These are phyloP conservation scores for Neocatenulostroma microsporum DNA, from an alignment of 2,329 filamentous ascomycete genomes.

Conservation along the genomic window DNA sequence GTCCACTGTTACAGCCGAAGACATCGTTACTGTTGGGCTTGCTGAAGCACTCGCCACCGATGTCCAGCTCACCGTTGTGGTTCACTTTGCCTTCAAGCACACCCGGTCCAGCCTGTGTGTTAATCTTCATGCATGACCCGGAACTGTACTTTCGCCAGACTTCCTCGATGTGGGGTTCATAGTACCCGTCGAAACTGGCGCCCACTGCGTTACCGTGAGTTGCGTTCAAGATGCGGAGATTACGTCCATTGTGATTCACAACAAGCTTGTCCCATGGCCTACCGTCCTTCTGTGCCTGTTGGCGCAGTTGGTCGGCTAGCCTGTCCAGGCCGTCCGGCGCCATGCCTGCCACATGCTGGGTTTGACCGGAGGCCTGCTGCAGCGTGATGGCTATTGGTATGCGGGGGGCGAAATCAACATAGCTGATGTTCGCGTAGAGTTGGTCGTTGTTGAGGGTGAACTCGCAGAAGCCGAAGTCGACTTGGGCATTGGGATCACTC, in stretches of 20 bases:
- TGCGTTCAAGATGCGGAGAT: slow-evolving; percentile 39
- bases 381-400: slow-evolving; percentile 37
- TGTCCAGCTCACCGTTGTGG: slow-evolving; percentile 33
- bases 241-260: slow-evolving; percentile 33
- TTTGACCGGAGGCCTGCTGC: slow-evolving; percentile 31
- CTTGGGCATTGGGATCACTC: slow-evolving; percentile 38
- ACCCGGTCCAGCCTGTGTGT: slow-evolving; percentile 58
- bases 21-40: slow-evolving; percentile 58
- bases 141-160: slow-evolving; percentile 46
- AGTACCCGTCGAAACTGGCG: slow-evolving; percentile 47
- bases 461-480: slow-evolving; percentile 41
- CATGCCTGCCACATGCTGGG: slow-evolving; percentile 53
- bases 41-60: slow-evolving; percentile 45
- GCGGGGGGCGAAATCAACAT: slow-evolving; percentile 32
- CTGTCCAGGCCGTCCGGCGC: slow-evolving; percentile 49
- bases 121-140: slow-evolving; percentile 44
- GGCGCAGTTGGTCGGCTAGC: slow-evolving; percentile 48
- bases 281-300: slow-evolving; percentile 51
- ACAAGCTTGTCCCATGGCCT: slow-evolving; percentile 58
- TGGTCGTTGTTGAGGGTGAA: slow-evolving; percentile 43
- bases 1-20: slow-evolving; percentile 58
- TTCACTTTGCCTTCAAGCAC: slow-evolving; percentile 45
- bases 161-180: slow-evolving; percentile 44
- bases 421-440: slow-evolving; percentile 41
- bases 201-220: slow-evolving; percentile 43